These are phyloP conservation scores for Fusarium floridanum DNA, from an alignment of 2,329 filamentous ascomycete genomes.

Conservation along the genomic window DNA sequence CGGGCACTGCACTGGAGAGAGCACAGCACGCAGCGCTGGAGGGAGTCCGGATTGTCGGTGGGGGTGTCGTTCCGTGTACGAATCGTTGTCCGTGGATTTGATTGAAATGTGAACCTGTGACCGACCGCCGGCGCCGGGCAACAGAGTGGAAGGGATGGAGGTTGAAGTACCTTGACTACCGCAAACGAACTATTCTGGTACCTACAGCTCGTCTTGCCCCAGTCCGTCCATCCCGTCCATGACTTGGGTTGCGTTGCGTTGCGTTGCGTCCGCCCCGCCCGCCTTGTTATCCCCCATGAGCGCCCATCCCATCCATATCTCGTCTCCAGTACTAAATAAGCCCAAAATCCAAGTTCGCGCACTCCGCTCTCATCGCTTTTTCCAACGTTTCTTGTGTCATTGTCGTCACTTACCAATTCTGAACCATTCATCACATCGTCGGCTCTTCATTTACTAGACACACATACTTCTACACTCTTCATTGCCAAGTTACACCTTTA, in stretches of 20 bases:
- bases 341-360: slow-evolving; percentile 35
- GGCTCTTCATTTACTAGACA: slow-evolving; percentile 1
- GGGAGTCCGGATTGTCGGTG: slow-evolving; percentile 26
- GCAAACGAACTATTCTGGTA: slow-evolving; percentile 31
- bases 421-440: slow-evolving; percentile 19
- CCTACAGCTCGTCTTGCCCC: not conserved
- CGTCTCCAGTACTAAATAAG: slow-evolving; percentile 1
- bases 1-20: not conserved
- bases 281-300: not conserved
- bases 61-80: slow-evolving; percentile 17
- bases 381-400: slow-evolving; percentile 23
- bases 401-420: slow-evolving; percentile 31
- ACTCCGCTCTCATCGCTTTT: slow-evolving; percentile 18
- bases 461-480: not conserved
- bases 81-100: slow-evolving; percentile 28
- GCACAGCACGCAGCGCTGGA: slow-evolving; percentile 6
- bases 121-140: slow-evolving; percentile 43
- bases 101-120: slow-evolving; percentile 43
- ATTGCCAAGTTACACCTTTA: slow-evolving; percentile 1
- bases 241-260: not conserved
- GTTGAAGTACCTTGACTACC: slow-evolving; percentile 24
- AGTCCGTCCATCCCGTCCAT: slow-evolving; percentile 14
- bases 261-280: slow-evolving; percentile 11
- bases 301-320: not conserved
- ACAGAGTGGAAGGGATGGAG: not conserved